Conservation (phyloP, 805 yeast genomes). For the Zygoascus tannicola region DNA sequence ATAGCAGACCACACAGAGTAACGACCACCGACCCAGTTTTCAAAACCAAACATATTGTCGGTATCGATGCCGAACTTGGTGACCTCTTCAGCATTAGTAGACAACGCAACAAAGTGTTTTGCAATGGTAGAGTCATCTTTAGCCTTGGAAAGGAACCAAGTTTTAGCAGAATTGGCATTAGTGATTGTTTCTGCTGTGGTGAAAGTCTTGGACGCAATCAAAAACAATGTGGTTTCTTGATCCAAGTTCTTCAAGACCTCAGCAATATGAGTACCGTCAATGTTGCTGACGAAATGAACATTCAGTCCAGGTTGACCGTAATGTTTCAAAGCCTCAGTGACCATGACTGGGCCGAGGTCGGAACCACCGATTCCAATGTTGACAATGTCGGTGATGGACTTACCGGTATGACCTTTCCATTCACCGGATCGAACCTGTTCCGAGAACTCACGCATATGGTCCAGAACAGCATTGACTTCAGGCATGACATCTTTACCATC, state of each 20-base stretch:
- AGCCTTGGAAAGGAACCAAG: slow-evolving; percentile 78
- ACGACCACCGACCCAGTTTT: slow-evolving; percentile 99
- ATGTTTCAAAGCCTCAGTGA: slow-evolving; percentile 92
- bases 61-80: slow-evolving; percentile 94
- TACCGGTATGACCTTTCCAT: slow-evolving; percentile 97
- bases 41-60: slow-evolving; percentile 97
- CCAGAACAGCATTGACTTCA: slow-evolving; percentile 83
- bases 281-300: slow-evolving; percentile 94
- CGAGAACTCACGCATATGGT: slow-evolving; percentile 95
- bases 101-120: slow-evolving; percentile 94
- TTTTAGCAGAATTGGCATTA: slow-evolving; percentile 91
- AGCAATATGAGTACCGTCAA: slow-evolving; percentile 96
- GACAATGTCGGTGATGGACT: slow-evolving; percentile 84
- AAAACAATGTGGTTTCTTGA: slow-evolving; percentile 80
- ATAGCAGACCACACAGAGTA: slow-evolving; percentile 99
- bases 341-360: slow-evolving; percentile 99
- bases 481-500: slow-evolving; percentile 86
- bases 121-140: slow-evolving; percentile 68
- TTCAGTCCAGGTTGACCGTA: slow-evolving; percentile 61
- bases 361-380: slow-evolving; percentile 99
- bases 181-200: slow-evolving; percentile 98
- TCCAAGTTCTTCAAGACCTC: slow-evolving; percentile 71
- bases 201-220: slow-evolving; percentile 95
- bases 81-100: slow-evolving; percentile 88
- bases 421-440: slow-evolving; percentile 82